Conservation (phyloP, 139 green algal species). For the Gonium pectorale region DNA sequence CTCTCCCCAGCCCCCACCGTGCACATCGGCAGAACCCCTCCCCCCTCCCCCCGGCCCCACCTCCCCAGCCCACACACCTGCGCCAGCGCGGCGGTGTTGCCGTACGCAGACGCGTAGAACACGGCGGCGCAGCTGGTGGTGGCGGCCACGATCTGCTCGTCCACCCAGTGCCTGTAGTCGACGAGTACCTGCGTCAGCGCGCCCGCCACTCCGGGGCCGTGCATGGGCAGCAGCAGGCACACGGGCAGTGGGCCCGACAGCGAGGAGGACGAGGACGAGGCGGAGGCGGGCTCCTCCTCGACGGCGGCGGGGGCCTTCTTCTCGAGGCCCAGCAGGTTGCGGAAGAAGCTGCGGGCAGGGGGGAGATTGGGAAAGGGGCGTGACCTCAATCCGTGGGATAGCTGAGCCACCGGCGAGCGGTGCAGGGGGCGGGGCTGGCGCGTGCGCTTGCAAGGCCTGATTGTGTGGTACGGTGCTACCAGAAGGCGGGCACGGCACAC, state of each 20-base stretch:
- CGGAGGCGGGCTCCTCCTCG: not conserved
- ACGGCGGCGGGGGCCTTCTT: not conserved
- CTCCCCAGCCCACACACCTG: constrained; percentile 83
- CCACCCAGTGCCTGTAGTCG: constrained; percentile 41
- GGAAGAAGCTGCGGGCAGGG: constrained; percentile 29
- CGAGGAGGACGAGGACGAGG: too few relatives aligned
- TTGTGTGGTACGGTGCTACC: too few relatives aligned
- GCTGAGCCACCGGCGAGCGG: too few relatives aligned
- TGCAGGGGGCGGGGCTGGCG: too few relatives aligned
- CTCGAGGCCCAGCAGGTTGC: constrained; percentile 27
- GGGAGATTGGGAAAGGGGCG: too few relatives aligned
- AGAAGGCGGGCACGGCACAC: too few relatives aligned
- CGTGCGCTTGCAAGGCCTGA: too few relatives aligned
- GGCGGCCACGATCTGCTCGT: constrained; percentile 49
- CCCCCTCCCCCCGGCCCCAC: too few relatives aligned
- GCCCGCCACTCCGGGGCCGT: constrained; percentile 84
- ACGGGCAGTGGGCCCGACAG: constrained; percentile 15
- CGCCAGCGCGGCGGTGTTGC: constrained; percentile 94
- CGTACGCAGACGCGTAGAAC: constrained; percentile 95
- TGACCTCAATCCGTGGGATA: too few relatives aligned
- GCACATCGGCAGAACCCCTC: too few relatives aligned
- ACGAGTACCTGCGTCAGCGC: constrained; percentile 46
- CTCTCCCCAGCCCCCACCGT: too few relatives aligned
- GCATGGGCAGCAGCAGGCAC: constrained; percentile 79
- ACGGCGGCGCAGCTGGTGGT: constrained; percentile 75